Evolutionary conservation across 371 early-diverging fungal genomes (phyloP).

Genomic region (Apophysomyces trapeziformis): DNA sequence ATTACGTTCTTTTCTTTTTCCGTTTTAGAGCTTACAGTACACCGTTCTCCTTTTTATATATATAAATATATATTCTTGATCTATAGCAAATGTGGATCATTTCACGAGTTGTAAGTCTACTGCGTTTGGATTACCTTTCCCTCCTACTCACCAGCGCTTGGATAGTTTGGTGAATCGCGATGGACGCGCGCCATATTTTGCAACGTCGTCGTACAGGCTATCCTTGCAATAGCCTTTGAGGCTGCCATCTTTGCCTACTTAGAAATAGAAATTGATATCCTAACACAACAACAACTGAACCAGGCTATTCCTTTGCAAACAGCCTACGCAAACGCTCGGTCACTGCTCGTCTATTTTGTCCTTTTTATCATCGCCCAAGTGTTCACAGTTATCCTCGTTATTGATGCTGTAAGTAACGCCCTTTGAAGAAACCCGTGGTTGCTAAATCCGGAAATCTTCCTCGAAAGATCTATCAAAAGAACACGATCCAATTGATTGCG

Average conservation of each 20-base stretch:
- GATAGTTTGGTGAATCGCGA: slow-evolving; percentile 54
- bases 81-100: slow-evolving; percentile 40
- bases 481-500: slow-evolving; percentile 56
- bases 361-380: slow-evolving; percentile 54
- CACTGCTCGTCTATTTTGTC: slow-evolving; percentile 47
- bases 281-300: slow-evolving; percentile 28
- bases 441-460: not conserved
- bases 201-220: slow-evolving; percentile 38
- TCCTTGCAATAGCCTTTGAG: slow-evolving; percentile 48
- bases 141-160: slow-evolving; percentile 1
- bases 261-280: slow-evolving; percentile 39
- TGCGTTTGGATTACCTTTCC: not conserved
- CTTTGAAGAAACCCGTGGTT: not conserved
- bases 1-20: not conserved
- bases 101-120: slow-evolving; percentile 46
- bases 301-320: slow-evolving; percentile 24
- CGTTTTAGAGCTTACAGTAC: not conserved
- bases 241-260: slow-evolving; percentile 42
- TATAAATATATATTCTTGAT: not conserved
- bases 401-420: slow-evolving; percentile 45
- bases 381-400: slow-evolving; percentile 42
- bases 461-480: slow-evolving; percentile 49
- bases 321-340: slow-evolving; percentile 51
- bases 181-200: slow-evolving; percentile 53
- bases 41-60: slow-evolving; percentile 2